phyloP scores from a whole-genome alignment of 768 basidiomycete species.

The Leccinellum rugosiceps region DNA sequence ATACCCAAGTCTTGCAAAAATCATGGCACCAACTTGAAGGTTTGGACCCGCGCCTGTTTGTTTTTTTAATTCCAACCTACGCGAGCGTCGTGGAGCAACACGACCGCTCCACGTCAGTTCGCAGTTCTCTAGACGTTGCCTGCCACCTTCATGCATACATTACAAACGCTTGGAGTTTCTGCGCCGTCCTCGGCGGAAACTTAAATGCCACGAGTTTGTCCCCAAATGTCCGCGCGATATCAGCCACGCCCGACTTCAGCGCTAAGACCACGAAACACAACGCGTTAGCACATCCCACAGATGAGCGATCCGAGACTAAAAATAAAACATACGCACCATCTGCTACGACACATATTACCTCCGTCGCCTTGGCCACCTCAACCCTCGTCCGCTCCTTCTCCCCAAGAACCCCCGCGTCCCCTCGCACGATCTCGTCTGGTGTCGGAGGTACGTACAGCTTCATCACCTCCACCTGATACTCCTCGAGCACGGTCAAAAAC shows the following conservation, averaged over 20 bases:
- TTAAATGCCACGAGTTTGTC: constrained; percentile 73
- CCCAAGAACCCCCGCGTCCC: constrained; percentile 33
- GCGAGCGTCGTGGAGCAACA: too few relatives aligned
- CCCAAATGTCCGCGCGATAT: constrained; percentile 71
- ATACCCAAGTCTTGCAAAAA: too few relatives aligned
- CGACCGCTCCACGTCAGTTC: too few relatives aligned
- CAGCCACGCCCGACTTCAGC: constrained; percentile 61
- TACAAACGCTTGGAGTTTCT: constrained; percentile 66
- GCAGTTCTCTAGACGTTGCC: background rate
- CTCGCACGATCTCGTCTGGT: constrained; percentile 29
- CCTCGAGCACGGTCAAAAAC: constrained; percentile 65
- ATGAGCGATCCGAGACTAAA: background rate
- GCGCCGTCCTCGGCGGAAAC: constrained; percentile 66
- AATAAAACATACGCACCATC: constrained; percentile 50
- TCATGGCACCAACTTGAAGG: too few relatives aligned
- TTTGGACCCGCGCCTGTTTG: too few relatives aligned
- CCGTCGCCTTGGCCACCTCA: constrained; percentile 56
- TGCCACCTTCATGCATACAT: constrained; percentile 47
- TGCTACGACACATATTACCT: constrained; percentile 48
- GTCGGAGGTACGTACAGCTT: constrained; percentile 37
- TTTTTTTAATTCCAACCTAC: background rate
- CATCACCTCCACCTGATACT: constrained; percentile 54
- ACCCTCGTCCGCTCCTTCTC: constrained; percentile 38
- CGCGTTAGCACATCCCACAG: background rate
- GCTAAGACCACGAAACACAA: constrained; percentile 28